Conservation (phyloP, 2,329 filamentous ascomycete genomes). For the Colletotrichum sansevieriae region DNA sequence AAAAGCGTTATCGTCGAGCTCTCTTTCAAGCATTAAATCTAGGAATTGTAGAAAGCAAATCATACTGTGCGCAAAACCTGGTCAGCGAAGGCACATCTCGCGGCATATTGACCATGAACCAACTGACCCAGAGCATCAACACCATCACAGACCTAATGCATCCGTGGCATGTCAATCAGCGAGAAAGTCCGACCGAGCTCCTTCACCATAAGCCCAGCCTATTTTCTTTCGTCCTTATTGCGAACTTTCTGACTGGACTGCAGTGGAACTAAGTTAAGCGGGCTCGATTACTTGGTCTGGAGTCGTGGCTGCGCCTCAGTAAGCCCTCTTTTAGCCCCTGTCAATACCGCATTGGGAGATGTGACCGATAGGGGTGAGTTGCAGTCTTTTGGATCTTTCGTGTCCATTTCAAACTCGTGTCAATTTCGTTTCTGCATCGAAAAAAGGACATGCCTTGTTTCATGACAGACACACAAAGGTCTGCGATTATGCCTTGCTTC, state of each 20-base stretch:
- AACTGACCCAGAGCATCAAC: neutral
- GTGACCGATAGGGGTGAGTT: neutral
- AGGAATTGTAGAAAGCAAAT: neutral
- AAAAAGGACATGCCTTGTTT: too few species aligned
- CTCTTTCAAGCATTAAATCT: too few species aligned
- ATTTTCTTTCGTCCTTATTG: neutral
- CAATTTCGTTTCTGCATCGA: neutral
- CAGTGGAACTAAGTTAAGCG: slow-evolving; percentile 7
- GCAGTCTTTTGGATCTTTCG: neutral
- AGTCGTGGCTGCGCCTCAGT: slow-evolving; percentile 16
- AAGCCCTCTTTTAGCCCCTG: neutral
- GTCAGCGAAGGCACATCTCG: neutral
- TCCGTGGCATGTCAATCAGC: slow-evolving; percentile 5
- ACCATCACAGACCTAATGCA: neutral
- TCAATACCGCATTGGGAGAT: neutral
- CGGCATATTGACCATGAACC: too few species aligned
- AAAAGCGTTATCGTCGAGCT: too few species aligned
- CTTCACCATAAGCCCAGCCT: neutral
- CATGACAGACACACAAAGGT: too few species aligned
- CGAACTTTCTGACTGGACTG: slow-evolving; percentile 12
- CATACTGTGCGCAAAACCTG: neutral
- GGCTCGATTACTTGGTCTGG: neutral
- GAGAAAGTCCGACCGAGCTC: too few species aligned
- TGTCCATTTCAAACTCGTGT: neutral
- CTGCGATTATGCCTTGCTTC: neutral